A percentile compares a stretch with the other conserved stretches of the same genome.
phyloP scores from a whole-genome alignment of 257 asterid genomes.

The Jasminum sambac region DNA sequence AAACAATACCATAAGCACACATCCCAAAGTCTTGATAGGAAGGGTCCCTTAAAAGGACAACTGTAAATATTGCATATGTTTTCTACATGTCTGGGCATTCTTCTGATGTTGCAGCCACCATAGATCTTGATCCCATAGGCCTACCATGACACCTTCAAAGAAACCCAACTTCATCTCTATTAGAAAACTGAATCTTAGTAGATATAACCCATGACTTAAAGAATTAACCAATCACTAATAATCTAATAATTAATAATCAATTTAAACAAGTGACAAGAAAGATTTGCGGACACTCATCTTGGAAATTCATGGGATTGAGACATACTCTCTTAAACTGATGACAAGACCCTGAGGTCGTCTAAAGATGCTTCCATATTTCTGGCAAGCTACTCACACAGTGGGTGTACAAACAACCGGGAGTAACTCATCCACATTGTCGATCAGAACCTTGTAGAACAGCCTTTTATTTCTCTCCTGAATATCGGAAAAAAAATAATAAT shows the following conservation, averaged over 20 bases:
- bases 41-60: no score
- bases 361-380: conserved; percentile 69
- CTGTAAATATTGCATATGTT: no score
- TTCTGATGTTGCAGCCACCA: no score
- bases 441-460: no score
- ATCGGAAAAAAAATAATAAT: no score
- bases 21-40: no score
- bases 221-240: conserved; percentile 57
- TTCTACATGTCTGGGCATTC: no score
- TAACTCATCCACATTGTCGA: conserved; percentile 73
- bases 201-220: conserved; percentile 61
- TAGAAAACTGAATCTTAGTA: no score
- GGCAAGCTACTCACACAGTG: conserved; percentile 79
- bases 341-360: conserved; percentile 75
- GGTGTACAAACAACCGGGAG: conserved; percentile 75
- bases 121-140: no score
- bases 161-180: no score
- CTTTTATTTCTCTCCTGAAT: conserved; percentile 65
- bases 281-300: conserved; percentile 4
- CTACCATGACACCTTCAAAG: no score
- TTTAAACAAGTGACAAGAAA: conserved; percentile 15
- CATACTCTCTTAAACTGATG: conserved; percentile 64
- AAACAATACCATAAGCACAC: no score
- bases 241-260: conserved; percentile 25
- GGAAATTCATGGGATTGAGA: conserved; percentile 2